These are phyloP conservation scores for Kodamaea arcana DNA, from an alignment of 1,139 yeast species.

Conservation along the genomic window DNA sequence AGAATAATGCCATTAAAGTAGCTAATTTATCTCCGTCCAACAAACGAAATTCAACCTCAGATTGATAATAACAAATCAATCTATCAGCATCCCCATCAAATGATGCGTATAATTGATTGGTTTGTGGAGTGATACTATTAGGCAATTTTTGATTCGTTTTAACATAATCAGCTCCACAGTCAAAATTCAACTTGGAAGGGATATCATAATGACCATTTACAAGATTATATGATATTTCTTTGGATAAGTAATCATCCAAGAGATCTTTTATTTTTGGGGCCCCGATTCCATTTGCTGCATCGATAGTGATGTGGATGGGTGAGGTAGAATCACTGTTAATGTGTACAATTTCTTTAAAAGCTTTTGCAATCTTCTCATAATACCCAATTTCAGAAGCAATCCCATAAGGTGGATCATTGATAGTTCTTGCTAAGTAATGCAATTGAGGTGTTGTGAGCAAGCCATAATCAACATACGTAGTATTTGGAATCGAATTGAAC, in stretches of 20 bases:
- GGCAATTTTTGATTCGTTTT: slow-evolving; percentile 86
- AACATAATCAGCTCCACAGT: slow-evolving; percentile 95
- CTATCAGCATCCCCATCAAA: slow-evolving; percentile 99
- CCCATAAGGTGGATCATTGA: slow-evolving; percentile 64
- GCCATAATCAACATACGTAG: slow-evolving; percentile 56
- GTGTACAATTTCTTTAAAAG: slow-evolving; percentile 32
- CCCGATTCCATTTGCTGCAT: slow-evolving; percentile 95
- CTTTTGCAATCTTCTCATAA: slow-evolving; percentile 53
- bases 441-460: slow-evolving; percentile 90
- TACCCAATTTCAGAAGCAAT: slow-evolving; percentile 66
- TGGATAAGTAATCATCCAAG: slow-evolving; percentile 37
- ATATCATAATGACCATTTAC: slow-evolving; percentile 57
- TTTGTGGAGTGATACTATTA: slow-evolving; percentile 42
- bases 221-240: slow-evolving; percentile 40
- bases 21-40: slow-evolving; percentile 95
- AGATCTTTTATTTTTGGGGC: slow-evolving; percentile 66
- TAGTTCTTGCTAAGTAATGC: slow-evolving; percentile 77
- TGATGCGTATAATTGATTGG: slow-evolving; percentile 61
- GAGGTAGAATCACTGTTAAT: slow-evolving; percentile 15
- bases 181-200: slow-evolving; percentile 62
- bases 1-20: slow-evolving; percentile 70
- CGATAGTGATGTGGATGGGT: slow-evolving; percentile 56
- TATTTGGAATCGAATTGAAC: slow-evolving; percentile 42
- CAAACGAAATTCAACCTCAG: slow-evolving; percentile 50
- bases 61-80: slow-evolving; percentile 73